Conservation (phyloP, 1,284 basidiomycete species). For the Bjerkandera adusta region DNA sequence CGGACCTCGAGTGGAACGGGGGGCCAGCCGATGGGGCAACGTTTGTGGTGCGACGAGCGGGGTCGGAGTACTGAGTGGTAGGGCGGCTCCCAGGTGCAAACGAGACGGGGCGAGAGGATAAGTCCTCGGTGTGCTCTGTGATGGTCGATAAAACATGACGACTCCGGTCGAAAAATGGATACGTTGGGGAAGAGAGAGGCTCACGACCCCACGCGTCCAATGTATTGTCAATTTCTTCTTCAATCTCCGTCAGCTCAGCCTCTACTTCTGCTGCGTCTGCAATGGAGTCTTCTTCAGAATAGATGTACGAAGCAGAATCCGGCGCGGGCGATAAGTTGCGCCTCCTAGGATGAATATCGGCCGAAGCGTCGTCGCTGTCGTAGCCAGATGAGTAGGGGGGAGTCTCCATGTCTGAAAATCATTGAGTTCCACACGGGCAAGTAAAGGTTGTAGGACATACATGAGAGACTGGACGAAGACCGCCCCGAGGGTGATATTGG, state of each 20-base stretch:
- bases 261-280: conserved; percentile 60
- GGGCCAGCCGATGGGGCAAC: conserved; percentile 19
- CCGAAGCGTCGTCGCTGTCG: conserved; percentile 37
- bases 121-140: conserved; percentile 38
- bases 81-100: conserved; percentile 27
- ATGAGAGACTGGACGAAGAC: conserved; percentile 31
- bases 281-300: conserved; percentile 44
- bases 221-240: conserved; percentile 60
- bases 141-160: conserved; percentile 35
- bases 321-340: conserved; percentile 39
- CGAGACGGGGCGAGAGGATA: conserved; percentile 32
- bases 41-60: conserved; percentile 23
- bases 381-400: conserved; percentile 35
- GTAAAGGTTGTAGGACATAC: conserved; percentile 11
- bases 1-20: conserved; percentile 25
- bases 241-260: conserved; percentile 58
- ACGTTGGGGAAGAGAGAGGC: conserved; percentile 13
- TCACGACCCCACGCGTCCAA: conserved; percentile 20
- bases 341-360: conserved; percentile 38
- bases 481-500: conserved; percentile 43
- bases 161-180: conserved; percentile 22
- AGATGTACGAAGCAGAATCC: conserved; percentile 32
- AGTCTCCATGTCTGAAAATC: conserved; percentile 24
- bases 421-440: not conserved
- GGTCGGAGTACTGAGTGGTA: conserved; percentile 24